These are phyloP conservation scores for Ascochyta pisi DNA, from an alignment of 2,329 filamentous ascomycete genomes.

Conservation along the genomic window DNA sequence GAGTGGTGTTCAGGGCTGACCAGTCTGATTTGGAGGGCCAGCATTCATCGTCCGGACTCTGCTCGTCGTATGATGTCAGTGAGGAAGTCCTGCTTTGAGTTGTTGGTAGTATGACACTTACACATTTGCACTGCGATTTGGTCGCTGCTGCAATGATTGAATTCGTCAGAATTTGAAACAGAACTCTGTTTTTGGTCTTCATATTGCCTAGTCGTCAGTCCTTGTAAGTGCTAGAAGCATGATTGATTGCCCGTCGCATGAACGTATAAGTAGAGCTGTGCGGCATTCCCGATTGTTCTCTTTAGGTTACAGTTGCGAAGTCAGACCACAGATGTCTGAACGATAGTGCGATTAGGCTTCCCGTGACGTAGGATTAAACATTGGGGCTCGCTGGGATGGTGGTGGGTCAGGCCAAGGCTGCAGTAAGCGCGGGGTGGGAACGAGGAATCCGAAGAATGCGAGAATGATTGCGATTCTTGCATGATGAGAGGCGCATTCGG, in stretches of 20 bases:
- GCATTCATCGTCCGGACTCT: constrained; percentile 27
- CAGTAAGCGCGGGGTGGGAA: constrained; percentile 11
- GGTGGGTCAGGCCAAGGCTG: constrained; percentile 9
- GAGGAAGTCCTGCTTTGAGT: too few relatives aligned
- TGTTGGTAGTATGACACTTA: constrained; percentile 4
- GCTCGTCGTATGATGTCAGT: too few relatives aligned
- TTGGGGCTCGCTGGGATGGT: not conserved
- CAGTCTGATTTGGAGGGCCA: constrained; percentile 34
- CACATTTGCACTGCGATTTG: constrained; percentile 28
- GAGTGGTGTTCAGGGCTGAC: constrained; percentile 27
- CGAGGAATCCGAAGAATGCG: constrained; percentile 14
- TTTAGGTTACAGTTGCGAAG: not conserved
- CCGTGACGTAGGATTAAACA: not conserved
- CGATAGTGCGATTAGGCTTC: not conserved
- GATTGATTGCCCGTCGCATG: too few relatives aligned
- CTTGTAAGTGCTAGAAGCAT: not conserved
- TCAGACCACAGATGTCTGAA: not conserved
- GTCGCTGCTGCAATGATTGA: not conserved
- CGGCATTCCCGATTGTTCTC: not conserved
- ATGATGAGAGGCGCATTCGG: too few relatives aligned
- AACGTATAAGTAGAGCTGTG: not conserved
- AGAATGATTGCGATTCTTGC: too few relatives aligned
- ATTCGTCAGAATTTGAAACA: not conserved
- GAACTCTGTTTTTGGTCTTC: not conserved
- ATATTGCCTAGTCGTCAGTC: not conserved